Evolutionary conservation across 768 basidiomycete genomes (phyloP), one percentile per base, ranked within the genome.

Genomic region (Boletus eberwhitei): DNA sequence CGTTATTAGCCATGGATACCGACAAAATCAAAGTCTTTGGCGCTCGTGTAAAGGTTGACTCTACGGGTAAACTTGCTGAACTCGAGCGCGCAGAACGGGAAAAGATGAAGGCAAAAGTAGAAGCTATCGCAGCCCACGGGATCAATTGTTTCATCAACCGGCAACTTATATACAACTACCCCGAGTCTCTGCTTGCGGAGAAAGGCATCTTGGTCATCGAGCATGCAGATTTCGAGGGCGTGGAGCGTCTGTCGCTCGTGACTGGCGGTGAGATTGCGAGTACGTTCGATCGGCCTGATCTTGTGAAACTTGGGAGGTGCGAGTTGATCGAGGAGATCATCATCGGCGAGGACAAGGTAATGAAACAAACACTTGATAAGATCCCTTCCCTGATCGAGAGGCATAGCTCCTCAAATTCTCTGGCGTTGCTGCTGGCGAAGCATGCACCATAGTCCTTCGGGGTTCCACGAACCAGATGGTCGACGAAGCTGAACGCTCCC

Each of bases 11-110:
- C 4, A 98, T 98, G 97, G 97, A 99, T 74, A 99, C 97, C 26
- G 97, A 99, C 75, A 99, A 99, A 73, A 97, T 98, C 79, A 99
- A 99, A 75, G 88, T 99, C 57, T 99, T 99, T 58, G 97, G 97
- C 40, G 96, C 97, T 0, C 82, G 93, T 36, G 86, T 98, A 58
- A 93, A 94, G 74, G 97, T 98, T 7, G 96, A 98, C 64, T 81
- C 90, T 43, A 96, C 97, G 3, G 90, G 95, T 49, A 98, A 99
- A 75, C 84, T 99, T 8, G 97, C 97, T 8, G 97, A 99, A 72
- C 85, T 99, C 17, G 97, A 99, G 72, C 87, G 95, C 12, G 97
- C 97, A 7, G 97, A 98, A 73, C 80, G 86, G 65, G 97, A 98
- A 77, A 98, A 99, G 81, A 99, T 99, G 97, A 97, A 96, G 75